phyloP scores from a whole-genome alignment of 768 basidiomycete species.

The Boletus sp. region DNA sequence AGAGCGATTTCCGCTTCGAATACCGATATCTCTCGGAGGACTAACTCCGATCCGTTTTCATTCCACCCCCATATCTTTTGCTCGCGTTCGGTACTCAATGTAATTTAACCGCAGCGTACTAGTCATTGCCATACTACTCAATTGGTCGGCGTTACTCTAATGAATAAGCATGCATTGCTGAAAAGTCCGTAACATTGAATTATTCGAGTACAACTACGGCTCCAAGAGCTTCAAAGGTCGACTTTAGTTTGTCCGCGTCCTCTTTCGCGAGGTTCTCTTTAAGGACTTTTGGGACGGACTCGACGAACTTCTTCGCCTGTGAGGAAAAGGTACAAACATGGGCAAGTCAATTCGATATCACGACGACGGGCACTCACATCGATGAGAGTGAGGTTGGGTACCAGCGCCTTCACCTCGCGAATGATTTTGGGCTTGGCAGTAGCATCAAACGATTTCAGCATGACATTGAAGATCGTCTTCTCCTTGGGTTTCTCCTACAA shows the following conservation, averaged over 20 bases:
- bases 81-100: slow-evolving; percentile 19
- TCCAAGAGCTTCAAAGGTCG: slow-evolving; percentile 84
- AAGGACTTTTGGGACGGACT: slow-evolving; percentile 86
- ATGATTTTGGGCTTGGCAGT: slow-evolving; percentile 94
- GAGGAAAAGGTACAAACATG: neutral
- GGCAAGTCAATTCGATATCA: neutral
- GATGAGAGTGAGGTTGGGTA: slow-evolving; percentile 94
- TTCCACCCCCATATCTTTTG: slow-evolving; percentile 7
- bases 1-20: slow-evolving; percentile 96
- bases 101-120: slow-evolving; percentile 25
- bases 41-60: slow-evolving; percentile 5
- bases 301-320: slow-evolving; percentile 99
- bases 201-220: slow-evolving; percentile 85
- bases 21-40: slow-evolving; percentile 95
- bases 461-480: slow-evolving; percentile 96
- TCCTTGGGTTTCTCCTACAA: slow-evolving; percentile 91
- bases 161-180: slow-evolving; percentile 15
- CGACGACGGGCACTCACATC: slow-evolving; percentile 60
- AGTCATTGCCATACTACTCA: slow-evolving; percentile 16
- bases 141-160: slow-evolving; percentile 11
- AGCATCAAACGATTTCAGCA: slow-evolving; percentile 91
- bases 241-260: slow-evolving; percentile 94
- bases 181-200: slow-evolving; percentile 17
- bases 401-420: slow-evolving; percentile 92
- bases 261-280: slow-evolving; percentile 97